phyloP scores from a whole-genome alignment of 805 yeast genomes.

The Candida argentea region DNA sequence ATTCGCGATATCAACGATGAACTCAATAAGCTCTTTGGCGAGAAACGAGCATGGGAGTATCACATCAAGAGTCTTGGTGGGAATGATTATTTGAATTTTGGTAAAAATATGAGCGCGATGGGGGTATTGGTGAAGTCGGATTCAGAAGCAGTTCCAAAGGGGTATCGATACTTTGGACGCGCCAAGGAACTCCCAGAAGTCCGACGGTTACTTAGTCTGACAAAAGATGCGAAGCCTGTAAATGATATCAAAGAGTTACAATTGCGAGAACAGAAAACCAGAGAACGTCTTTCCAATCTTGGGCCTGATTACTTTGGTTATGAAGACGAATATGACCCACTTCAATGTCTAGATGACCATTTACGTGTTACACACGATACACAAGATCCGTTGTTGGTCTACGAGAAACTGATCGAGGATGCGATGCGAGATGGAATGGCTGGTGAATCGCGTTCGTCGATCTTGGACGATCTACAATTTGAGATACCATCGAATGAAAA shows the following conservation, averaged over 20 bases:
- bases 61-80: constrained; percentile 67
- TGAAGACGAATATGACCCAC: constrained; percentile 16
- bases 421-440: too few relatives aligned
- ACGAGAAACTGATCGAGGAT: too few relatives aligned
- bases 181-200: constrained; percentile 77
- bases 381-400: constrained; percentile 14
- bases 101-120: constrained; percentile 11
- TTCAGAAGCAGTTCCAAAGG: constrained; percentile 30
- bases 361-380: background rate
- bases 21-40: constrained; percentile 54
- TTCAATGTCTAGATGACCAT: too few relatives aligned
- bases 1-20: constrained; percentile 68
- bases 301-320: constrained; percentile 36
- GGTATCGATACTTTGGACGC: constrained; percentile 72
- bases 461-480: constrained; percentile 7
- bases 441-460: constrained; percentile 13
- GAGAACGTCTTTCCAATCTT: constrained; percentile 7
- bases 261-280: background rate
- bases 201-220: constrained; percentile 12
- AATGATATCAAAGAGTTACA: constrained; percentile 5
- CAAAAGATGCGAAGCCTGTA: constrained; percentile 12
- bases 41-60: constrained; percentile 70
- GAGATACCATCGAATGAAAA: constrained; percentile 26
- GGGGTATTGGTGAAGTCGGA: constrained; percentile 8
- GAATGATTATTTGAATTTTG: constrained; percentile 42